Evolutionary conservation across 1,284 basidiomycete species (phyloP), one percentile per base, ranked within the genome.

Genomic region (Somion occarium): DNA sequence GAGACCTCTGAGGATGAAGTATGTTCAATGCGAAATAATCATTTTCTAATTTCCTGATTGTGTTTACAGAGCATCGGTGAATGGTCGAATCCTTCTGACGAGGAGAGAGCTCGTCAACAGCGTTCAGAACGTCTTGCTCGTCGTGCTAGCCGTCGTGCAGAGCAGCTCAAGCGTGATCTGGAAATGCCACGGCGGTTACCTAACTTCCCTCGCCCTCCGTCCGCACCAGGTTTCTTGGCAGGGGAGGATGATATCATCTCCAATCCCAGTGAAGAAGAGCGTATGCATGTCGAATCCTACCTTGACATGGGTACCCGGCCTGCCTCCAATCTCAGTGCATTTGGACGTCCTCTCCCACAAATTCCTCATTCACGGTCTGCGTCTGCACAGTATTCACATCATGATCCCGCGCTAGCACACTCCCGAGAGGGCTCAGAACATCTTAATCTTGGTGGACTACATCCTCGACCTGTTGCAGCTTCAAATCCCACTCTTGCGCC

Each of bases 1-100:
- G 79, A 78, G 52, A 70, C 69, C 26, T 82, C 82, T 20, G 83
- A 84, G 37, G 82, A 86, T 56, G 82, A 78, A 74, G 87, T 87
- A 59, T 56, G 73, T 56, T 48, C 49, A 41, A 12, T 50, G 52
- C 13, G 58, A 37, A 13, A 52, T 44, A 34, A 43, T 41, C 11
- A 12, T 41, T 50, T 48, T 4, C n/a, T 43, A 19, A 43, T 18
- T 46, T 27, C 22, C 34, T 49, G 3, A 44, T 45, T 47, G 9
- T 23, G 41, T 44, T 48, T 55, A 47, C 70, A 88, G 83, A 90
- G 86, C 59, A 84, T 89, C 47, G 88, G 87, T 25, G 88, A 91
- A 70, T 91, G 80, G 79, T 91, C 88, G n/a, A 91, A 91, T 61
- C 88, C 88, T 18, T 91, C 88, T 12, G 88, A 91, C 59, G 88